Conservation (phyloP, 2,329 filamentous ascomycete species). For the Alternaria solani region DNA sequence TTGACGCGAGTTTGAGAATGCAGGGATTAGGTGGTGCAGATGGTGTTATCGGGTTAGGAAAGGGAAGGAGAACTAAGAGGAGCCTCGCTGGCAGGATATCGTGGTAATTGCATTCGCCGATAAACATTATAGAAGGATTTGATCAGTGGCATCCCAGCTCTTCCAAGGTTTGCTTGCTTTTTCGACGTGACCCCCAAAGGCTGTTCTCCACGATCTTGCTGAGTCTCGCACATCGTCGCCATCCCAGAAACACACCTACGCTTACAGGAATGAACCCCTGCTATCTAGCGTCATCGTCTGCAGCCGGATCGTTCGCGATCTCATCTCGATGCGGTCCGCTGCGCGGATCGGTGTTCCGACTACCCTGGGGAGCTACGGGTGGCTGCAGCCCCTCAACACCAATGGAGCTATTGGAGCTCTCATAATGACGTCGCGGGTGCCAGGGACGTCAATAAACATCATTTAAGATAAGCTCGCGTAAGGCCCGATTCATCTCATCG, state of each 20-base stretch:
- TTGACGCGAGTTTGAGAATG: slow-evolving; percentile 28
- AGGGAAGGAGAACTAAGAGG: slow-evolving; percentile 1
- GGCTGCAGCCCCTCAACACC: slow-evolving; percentile 20
- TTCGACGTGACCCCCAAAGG: neutral
- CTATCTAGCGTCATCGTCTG: slow-evolving; percentile 6
- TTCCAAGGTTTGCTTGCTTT: neutral
- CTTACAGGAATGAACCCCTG: neutral
- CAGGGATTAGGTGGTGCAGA: slow-evolving; percentile 22
- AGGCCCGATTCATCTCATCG: neutral
- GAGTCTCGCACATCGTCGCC: neutral
- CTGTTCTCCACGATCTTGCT: neutral
- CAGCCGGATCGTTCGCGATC: neutral
- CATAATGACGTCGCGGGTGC: slow-evolving; percentile 26
- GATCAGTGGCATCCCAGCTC: neutral
- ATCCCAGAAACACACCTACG: neutral
- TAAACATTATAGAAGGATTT: neutral
- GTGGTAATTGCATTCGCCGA: neutral
- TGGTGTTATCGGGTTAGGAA: slow-evolving; percentile 25
- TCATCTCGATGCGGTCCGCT: slow-evolving; percentile 10
- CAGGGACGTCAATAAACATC: neutral
- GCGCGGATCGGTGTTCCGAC: slow-evolving; percentile 1
- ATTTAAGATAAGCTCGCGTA: slow-evolving; percentile 2
- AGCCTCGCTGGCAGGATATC: slow-evolving; percentile 23
- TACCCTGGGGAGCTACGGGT: neutral
- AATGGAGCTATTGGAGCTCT: slow-evolving; percentile 23